Base-by-base conservation (phyloP, 148 eudicot species). In the Rhododendron ferrugineum region DNA sequence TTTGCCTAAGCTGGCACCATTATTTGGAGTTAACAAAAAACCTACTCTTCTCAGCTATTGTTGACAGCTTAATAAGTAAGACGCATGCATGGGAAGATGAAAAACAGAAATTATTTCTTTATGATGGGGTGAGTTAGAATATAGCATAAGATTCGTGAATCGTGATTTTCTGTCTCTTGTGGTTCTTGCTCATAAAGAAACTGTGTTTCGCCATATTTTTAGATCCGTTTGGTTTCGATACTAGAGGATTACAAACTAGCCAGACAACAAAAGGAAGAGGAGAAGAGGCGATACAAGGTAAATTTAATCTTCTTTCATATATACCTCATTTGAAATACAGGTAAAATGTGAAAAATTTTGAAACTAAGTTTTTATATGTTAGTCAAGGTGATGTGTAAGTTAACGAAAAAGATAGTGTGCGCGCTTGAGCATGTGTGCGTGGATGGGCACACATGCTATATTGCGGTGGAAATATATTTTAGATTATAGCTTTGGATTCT, bases 161-260 rank as follows among this genome's bases (percentile, higher is more conserved):
- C 13, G 6, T 8, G 49, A 66, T 68, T 5, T 58, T n/a, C 6
- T n/a, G 75, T 73, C n/a, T 32, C 72, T 16, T 81, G 64, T 81
- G 18, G 6, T 80, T 28, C 58, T 32, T 80, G 36, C 76, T 28
- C 75, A 47, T 46, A 60, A 74, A 58, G 23, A 82, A 76, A 82
- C 79, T 58, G 1, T 81, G 44, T 74, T 20, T 54, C 54, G 1
- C 34, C 20, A 56, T 83, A 75, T 86, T 52, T 88, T 78, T 90
- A 96, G 99, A 93, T 90, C 28, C 94, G 93, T 28, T 89, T 96
- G 91, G 94, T 96, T 66, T 90, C 95, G 15, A 92, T 96, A 85
- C 87, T 96, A 82, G 98, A 96, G 87, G 98, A 96, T 82, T 96
- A 94, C 80, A 94, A 93, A 87, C 83, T 94, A 85, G 85, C 95